phyloP scores from a whole-genome alignment of 1,284 basidiomycete species.

The Papiliotrema fonsecae region DNA sequence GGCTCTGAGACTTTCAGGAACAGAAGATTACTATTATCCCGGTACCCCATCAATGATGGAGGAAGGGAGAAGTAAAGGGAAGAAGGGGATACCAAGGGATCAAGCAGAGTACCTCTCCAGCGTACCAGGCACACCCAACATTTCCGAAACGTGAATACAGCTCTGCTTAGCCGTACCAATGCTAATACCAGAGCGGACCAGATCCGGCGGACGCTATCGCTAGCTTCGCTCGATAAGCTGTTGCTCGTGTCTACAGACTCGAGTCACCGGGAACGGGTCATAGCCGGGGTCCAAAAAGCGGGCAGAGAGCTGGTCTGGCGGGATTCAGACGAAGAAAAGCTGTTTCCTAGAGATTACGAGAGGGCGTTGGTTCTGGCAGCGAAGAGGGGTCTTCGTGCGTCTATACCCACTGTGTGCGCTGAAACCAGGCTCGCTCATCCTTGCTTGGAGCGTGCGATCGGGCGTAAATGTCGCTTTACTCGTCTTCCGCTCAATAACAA shows the following conservation, averaged over 20 bases:
- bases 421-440: slow-evolving; percentile 64
- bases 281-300: slow-evolving; percentile 29
- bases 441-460: slow-evolving; percentile 74
- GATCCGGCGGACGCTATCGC: slow-evolving; percentile 47
- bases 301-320: slow-evolving; percentile 65
- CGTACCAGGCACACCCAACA: slow-evolving; percentile 45
- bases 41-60: slow-evolving; percentile 1
- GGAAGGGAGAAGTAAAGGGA: slow-evolving; percentile 11
- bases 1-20: neutral
- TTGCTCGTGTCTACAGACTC: slow-evolving; percentile 30
- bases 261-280: slow-evolving; percentile 30
- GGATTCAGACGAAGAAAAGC: slow-evolving; percentile 68
- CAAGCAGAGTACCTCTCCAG: slow-evolving; percentile 28
- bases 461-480: slow-evolving; percentile 73
- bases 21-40: slow-evolving; percentile 12
- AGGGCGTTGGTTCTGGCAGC: slow-evolving; percentile 70
- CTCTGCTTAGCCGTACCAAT: neutral
- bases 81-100: slow-evolving; percentile 26
- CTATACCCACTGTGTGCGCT: too few species aligned
- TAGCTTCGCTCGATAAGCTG: slow-evolving; percentile 44
- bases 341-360: slow-evolving; percentile 62
- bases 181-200: slow-evolving; percentile 38
- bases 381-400: slow-evolving; percentile 66
- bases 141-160: slow-evolving; percentile 43
- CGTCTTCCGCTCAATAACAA: slow-evolving; percentile 60